Evolutionary conservation across 371 early-diverging fungal genomes (phyloP).

Genomic region (Mucor indicus): DNA sequence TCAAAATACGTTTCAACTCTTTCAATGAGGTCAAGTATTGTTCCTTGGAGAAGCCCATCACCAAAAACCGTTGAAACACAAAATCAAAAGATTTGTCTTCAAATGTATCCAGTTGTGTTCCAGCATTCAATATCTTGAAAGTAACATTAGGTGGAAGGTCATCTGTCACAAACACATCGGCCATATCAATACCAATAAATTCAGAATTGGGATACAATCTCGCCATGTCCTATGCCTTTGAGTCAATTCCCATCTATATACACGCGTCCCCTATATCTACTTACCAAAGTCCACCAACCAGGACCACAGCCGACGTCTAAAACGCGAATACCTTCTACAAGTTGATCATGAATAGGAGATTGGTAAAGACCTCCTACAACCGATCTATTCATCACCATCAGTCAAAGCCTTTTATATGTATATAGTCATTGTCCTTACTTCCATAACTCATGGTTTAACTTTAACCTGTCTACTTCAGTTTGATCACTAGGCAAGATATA

Average conservation of each 20-base stretch:
- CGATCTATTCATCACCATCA: not conserved
- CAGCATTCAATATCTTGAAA: conserved; percentile 34
- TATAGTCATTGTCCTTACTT: too few species aligned
- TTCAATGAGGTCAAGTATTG: conserved; percentile 28
- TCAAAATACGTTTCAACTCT: conserved; percentile 43
- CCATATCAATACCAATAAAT: conserved; percentile 48
- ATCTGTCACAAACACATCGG: conserved; percentile 30
- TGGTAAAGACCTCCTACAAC: conserved; percentile 24
- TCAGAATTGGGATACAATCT: conserved; percentile 37
- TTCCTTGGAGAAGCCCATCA: conserved; percentile 39
- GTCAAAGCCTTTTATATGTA: too few species aligned
- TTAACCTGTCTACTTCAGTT: conserved; percentile 34
- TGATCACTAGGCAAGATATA: conserved; percentile 45
- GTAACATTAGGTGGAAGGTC: conserved; percentile 31
- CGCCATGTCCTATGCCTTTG: conserved; percentile 39
- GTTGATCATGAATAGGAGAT: conserved; percentile 36
- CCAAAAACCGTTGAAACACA: conserved; percentile 47
- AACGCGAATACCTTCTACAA: conserved; percentile 33
- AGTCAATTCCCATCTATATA: not conserved
- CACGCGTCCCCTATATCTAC: not conserved
- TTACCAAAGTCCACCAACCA: conserved; percentile 44
- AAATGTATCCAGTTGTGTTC: conserved; percentile 27
- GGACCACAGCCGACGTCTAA: conserved; percentile 53
- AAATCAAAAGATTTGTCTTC: conserved; percentile 39
- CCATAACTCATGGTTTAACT: conserved; percentile 37